Conservation (phyloP, 2,329 filamentous ascomycete genomes). For the Salinomyces thailandicus region DNA sequence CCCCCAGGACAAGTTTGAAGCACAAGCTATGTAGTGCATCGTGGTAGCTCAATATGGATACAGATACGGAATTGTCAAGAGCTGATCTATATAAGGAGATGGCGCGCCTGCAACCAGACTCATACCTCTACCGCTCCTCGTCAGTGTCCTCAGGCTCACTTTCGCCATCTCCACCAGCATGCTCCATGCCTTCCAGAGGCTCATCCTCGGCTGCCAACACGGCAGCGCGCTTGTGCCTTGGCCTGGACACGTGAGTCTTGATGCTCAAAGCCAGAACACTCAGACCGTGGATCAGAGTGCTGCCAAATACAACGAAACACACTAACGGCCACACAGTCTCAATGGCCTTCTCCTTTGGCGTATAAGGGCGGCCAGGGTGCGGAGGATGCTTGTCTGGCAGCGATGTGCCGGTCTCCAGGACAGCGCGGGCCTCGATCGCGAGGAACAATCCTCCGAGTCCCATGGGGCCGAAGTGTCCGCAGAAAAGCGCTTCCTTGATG, state of each 20-base stretch:
- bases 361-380: slow-evolving; percentile 22
- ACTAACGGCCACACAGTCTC: slow-evolving; percentile 45
- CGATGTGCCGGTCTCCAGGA: slow-evolving; percentile 41
- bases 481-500: slow-evolving; percentile 43
- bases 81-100: no score
- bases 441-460: slow-evolving; percentile 48
- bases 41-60: no score
- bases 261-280: slow-evolving; percentile 43
- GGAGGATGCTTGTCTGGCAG: slow-evolving; percentile 37
- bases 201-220: slow-evolving; percentile 42
- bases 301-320: slow-evolving; percentile 45
- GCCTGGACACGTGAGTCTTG: slow-evolving; percentile 36
- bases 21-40: no score
- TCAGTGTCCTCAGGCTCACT: slow-evolving; percentile 17
- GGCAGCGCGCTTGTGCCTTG: slow-evolving; percentile 38
- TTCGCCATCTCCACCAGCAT: slow-evolving; percentile 31
- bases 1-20: no score
- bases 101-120: no score
- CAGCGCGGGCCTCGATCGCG: slow-evolving; percentile 44
- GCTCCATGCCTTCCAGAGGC: slow-evolving; percentile 40
- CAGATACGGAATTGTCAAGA: no score
- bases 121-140: no score
- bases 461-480: slow-evolving; percentile 49
- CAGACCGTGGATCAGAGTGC: slow-evolving; percentile 45
- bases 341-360: slow-evolving; percentile 30